These are phyloP conservation scores for Tinospora cordifolia DNA, from an alignment of 164 flowering plant genomes.

Conservation along the genomic window DNA sequence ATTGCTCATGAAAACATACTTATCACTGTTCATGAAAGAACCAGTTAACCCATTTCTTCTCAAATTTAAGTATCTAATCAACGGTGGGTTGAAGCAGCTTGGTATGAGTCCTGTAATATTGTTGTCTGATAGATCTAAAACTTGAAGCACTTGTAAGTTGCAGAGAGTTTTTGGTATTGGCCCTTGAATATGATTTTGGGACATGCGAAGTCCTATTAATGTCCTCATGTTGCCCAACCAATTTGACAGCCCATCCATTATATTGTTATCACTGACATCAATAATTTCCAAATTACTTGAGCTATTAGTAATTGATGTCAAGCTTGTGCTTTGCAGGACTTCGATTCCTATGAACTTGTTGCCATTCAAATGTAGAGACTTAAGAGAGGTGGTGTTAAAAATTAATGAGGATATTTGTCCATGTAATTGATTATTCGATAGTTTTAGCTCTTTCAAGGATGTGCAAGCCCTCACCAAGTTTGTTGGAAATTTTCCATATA, in stretches of 20 bases:
- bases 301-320: not conserved
- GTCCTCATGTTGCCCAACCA: not conserved
- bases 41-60: slow-evolving; percentile 3
- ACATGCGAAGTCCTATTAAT: not conserved
- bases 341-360: not conserved
- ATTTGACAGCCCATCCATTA: not conserved
- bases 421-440: slow-evolving; percentile 13
- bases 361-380: not conserved
- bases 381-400: not conserved
- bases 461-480: slow-evolving; percentile 1
- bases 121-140: slow-evolving; percentile 4
- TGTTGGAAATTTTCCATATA: slow-evolving; percentile 11
- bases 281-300: not conserved
- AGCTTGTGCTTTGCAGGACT: not conserved
- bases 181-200: slow-evolving; percentile 1
- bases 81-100: not conserved
- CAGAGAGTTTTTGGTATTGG: not conserved
- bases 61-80: not conserved
- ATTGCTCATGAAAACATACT: not conserved
- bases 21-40: not conserved
- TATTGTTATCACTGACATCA: not conserved
- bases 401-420: not conserved
- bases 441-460: not conserved
- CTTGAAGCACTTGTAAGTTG: not conserved
- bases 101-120: not conserved